These are phyloP conservation scores for Tylopilus sp. DNA, from an alignment of 768 basidiomycete genomes.

Conservation along the genomic window DNA sequence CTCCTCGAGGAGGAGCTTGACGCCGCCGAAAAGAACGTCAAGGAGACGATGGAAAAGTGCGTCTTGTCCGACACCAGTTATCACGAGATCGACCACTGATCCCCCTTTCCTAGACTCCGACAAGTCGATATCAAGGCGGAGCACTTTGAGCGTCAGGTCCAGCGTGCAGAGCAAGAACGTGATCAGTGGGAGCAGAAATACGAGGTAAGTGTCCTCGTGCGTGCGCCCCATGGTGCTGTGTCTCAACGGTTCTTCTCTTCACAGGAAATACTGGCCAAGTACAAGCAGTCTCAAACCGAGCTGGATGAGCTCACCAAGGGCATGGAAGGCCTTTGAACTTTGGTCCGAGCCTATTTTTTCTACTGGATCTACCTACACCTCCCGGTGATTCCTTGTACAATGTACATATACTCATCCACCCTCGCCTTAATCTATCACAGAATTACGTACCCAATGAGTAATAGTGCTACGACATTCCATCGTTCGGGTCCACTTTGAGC, in stretches of 20 bases:
- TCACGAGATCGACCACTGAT: conserved; percentile 19
- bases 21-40: conserved; percentile 90
- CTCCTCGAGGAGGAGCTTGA: conserved; percentile 96
- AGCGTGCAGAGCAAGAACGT: conserved; percentile 84
- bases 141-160: conserved; percentile 92
- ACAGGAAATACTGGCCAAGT: conserved; percentile 72
- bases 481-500: no score
- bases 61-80: conserved; percentile 30
- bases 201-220: conserved; percentile 56
- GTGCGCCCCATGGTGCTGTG: neutral
- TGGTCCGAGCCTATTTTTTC: neutral
- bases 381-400: conserved; percentile 14
- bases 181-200: conserved; percentile 93
- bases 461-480: no score
- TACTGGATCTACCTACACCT: conserved; percentile 8
- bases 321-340: conserved; percentile 66
- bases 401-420: conserved; percentile 22
- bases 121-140: conserved; percentile 99
- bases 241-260: conserved; percentile 6
- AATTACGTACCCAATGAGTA: no score
- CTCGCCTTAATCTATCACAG: no score
- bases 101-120: conserved; percentile 58
- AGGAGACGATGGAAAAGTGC: conserved; percentile 95
- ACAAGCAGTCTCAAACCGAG: conserved; percentile 69
- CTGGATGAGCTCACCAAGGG: conserved; percentile 75